A percentile compares a stretch with the other conserved stretches of the same genome.
Evolutionary conservation across 129 eudicot species (phyloP).

Genomic region (Centella asiatica): DNA sequence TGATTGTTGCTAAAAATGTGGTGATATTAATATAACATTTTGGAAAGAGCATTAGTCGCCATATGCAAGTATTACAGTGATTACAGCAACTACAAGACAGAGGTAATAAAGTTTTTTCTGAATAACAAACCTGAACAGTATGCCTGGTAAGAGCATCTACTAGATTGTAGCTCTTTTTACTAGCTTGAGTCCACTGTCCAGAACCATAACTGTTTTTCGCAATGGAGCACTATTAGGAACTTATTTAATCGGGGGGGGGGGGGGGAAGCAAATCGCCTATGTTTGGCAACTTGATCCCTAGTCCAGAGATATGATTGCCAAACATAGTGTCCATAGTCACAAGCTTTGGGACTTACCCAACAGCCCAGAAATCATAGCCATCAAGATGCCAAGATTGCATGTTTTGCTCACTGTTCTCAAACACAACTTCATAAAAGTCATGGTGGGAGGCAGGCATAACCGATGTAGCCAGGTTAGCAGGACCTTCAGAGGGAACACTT

Average conservation of each 20-base stretch:
- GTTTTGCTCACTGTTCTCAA: conserved; percentile 64
- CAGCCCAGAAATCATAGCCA: conserved; percentile 96
- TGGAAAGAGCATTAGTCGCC: background rate
- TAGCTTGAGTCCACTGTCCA: conserved; percentile 67
- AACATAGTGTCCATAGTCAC: background rate
- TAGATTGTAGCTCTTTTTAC: conserved; percentile 64
- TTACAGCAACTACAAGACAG: background rate
- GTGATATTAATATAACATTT: background rate
- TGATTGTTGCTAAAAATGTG: background rate
- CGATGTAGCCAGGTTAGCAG: conserved; percentile 40
- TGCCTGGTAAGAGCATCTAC: conserved; percentile 86
- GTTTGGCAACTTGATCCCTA: too few relatives aligned
- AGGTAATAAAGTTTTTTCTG: background rate
- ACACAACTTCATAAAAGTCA: conserved; percentile 71
- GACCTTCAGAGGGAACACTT: conserved; percentile 41
- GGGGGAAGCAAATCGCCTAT: too few relatives aligned
- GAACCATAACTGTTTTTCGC: conserved; percentile 56
- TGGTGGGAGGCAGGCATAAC: conserved; percentile 64
- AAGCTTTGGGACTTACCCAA: conserved; percentile 48
- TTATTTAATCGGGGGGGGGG: background rate
- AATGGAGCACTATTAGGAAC: conserved; percentile 8
- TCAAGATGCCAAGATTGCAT: conserved; percentile 97
- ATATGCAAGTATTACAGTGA: too few relatives aligned
- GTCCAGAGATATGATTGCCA: too few relatives aligned
- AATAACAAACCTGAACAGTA: conserved; percentile 57